phyloP scores from a whole-genome alignment of 164 flowering plant genomes.

The Santalum album region DNA sequence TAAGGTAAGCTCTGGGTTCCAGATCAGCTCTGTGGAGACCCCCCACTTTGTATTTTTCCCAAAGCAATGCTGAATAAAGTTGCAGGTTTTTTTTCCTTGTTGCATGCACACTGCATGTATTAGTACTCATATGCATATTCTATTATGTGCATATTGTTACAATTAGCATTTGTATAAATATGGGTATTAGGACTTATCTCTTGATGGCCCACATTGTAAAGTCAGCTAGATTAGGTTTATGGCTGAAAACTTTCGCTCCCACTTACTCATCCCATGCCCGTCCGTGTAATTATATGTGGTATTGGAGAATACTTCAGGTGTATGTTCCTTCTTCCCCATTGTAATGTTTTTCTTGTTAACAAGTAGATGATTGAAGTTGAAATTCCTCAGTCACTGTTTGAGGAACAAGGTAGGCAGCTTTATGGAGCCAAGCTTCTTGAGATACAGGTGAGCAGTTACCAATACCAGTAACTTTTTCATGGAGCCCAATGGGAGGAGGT shows the following conservation, averaged over 20 bases:
- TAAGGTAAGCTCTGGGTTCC: constrained; percentile 36
- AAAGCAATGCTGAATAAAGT: not conserved
- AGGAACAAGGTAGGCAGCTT: constrained; percentile 87
- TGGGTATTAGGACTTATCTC: too few relatives aligned
- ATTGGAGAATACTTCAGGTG: too few relatives aligned
- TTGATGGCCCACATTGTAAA: too few relatives aligned
- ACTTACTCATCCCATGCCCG: too few relatives aligned
- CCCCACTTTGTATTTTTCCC: not conserved
- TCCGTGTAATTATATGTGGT: too few relatives aligned
- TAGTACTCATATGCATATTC: too few relatives aligned
- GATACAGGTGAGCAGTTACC: constrained; percentile 68
- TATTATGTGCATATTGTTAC: too few relatives aligned
- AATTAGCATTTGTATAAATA: too few relatives aligned
- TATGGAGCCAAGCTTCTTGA: constrained; percentile 83
- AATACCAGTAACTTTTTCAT: too few relatives aligned
- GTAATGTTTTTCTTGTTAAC: not conserved
- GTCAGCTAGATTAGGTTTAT: too few relatives aligned
- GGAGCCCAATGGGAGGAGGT: too few relatives aligned
- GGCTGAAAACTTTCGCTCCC: too few relatives aligned
- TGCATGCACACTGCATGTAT: not conserved
- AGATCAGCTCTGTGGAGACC: not conserved
- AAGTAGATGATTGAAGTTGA: constrained; percentile 85
- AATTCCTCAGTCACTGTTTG: constrained; percentile 69
- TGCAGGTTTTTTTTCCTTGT: not conserved
- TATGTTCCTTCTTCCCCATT: not conserved